Evolutionary conservation across 129 eudicot species (phyloP), one percentile per base, ranked within the genome.

Genomic region (Logfia minima): DNA sequence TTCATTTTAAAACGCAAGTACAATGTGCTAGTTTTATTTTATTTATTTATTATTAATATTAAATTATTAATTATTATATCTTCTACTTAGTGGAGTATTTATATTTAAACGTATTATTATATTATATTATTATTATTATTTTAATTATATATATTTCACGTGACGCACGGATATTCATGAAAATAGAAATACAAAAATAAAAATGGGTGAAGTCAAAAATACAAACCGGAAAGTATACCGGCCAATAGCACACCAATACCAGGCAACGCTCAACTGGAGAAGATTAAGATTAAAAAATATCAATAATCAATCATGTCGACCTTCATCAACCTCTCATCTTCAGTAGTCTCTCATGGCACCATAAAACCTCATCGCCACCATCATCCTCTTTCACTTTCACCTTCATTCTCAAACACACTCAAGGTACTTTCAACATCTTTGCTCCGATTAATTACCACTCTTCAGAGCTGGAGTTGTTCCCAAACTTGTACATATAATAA

Each of bases 301-400:
- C 62, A 55, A n/a, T n/a, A 52, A n/a, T 17, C 59, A 60, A 55
- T 41, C 53, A 82, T 80, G 93, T 71, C 88, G 39, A 84, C 86
- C 79, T 80, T 84, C 87, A 52, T 75, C 84, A 75, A 66, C 89
- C 75, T 83, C 41, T 63, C 87, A 68, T 75, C 87, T 52, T 45
- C 87, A 19, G 1, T 35, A 28, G 8, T 55, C 72, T 64, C 68
- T 35, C 55, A 64, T 66, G 68, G 65, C 55, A 48, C 55, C 55
- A 48, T 3, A 32, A 69, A 75, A 8, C 61, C 76, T 43, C 79
- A 6, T 76, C 75, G 6, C 11, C 79, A 4, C n/a, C 72, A 32
- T 62, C 55, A 22, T 35, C 80, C 65, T 63, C 83, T 45, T 52
- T 31, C 72, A 56, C 63, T 79, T 18, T 18, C 70, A 11, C 83